These are phyloP conservation scores for Oxyria digyna DNA, from an alignment of 148 eudicot species.

Conservation along the genomic window DNA sequence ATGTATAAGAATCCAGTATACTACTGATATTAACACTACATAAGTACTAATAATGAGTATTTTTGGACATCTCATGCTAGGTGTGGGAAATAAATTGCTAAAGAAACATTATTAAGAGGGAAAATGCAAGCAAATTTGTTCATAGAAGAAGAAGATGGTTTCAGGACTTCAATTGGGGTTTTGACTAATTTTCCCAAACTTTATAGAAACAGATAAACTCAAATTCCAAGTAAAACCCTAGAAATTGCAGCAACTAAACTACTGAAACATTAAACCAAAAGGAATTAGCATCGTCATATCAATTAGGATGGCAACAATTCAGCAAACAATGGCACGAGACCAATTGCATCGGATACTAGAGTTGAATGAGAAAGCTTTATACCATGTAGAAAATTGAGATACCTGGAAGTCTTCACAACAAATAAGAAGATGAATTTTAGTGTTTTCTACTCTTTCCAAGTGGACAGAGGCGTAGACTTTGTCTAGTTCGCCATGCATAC, in stretches of 20 bases:
- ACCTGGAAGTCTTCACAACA: conserved; percentile 99
- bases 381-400: background rate
- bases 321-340: background rate
- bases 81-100: background rate
- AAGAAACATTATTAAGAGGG: background rate
- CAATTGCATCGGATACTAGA: background rate
- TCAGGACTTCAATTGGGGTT: background rate
- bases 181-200: background rate
- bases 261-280: background rate
- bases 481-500: conserved; percentile 98
- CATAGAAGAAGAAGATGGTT: background rate
- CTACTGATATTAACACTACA: too few relatives aligned
- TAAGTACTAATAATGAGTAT: background rate
- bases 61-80: background rate
- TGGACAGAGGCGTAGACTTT: conserved; percentile 71
- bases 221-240: background rate
- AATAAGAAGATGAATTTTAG: conserved; percentile 78
- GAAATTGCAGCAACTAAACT: background rate
- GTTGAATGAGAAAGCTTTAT: background rate
- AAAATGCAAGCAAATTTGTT: background rate
- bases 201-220: background rate
- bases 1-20: too few relatives aligned
- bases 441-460: conserved; percentile 54
- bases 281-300: background rate
- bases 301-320: background rate